A percentile compares a stretch with the other conserved stretches of the same genome.
Conservation (phyloP, 2,329 filamentous ascomycete genomes). For the Fusarium phyllophilum region DNA sequence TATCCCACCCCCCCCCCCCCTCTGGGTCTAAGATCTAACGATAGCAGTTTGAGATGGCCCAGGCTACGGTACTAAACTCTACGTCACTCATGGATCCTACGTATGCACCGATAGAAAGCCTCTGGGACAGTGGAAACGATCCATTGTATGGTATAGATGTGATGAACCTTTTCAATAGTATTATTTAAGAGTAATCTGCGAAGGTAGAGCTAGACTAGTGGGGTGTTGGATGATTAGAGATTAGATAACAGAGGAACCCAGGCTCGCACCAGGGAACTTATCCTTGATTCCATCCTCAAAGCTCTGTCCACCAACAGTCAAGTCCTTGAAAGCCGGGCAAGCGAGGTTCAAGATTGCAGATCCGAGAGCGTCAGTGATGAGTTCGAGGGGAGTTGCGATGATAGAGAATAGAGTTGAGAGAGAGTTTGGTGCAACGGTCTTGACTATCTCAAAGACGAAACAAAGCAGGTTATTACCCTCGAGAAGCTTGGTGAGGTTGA, state of each 20-base stretch:
- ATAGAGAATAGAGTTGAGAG: slow-evolving; percentile 4
- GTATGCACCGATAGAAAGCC: slow-evolving; percentile 16
- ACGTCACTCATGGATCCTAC: neutral
- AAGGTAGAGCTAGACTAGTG: neutral
- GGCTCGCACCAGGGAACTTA: slow-evolving; percentile 8
- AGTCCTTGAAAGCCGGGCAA: slow-evolving; percentile 16
- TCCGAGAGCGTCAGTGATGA: neutral
- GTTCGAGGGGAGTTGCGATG: neutral
- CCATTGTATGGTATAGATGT: slow-evolving; percentile 35
- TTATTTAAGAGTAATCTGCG: neutral
- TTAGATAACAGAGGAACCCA: neutral
- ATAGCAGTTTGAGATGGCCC: neutral
- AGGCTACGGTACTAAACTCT: neutral
- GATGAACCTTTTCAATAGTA: slow-evolving; percentile 38
- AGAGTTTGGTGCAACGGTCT: slow-evolving; percentile 4
- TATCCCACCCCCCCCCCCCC: fast-evolving
- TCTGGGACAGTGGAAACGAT: slow-evolving; percentile 31
- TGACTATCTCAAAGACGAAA: slow-evolving; percentile 20
- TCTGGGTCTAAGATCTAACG: neutral
- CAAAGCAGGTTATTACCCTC: slow-evolving; percentile 17
- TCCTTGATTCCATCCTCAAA: slow-evolving; percentile 1
- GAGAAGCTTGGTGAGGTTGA: slow-evolving; percentile 13
- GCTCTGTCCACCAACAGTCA: neutral
- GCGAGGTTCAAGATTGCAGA: neutral
- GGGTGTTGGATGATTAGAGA: fast-evolving